Evolutionary conservation across 805 yeast species (phyloP), one percentile per base, ranked within the genome.

Genomic region (Starmerella apis): DNA sequence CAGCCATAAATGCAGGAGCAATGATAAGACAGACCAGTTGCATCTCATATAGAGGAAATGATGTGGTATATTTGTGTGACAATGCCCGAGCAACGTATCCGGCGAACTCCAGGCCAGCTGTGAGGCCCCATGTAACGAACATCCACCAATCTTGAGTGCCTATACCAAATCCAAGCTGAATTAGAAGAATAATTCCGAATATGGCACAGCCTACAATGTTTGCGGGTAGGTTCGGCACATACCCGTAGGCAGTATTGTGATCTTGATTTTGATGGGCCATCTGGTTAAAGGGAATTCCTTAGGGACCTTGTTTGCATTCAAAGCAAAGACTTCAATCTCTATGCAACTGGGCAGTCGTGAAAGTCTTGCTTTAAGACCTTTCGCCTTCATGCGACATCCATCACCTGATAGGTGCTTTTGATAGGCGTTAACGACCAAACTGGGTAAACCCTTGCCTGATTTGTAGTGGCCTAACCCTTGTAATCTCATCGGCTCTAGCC

Each of bases 1-100:
- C 95, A 84, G 84, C 82, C 41, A 83, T 69, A 63, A 86, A 82
- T 19, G 85, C 86, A 0, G 95, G 95, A 0, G 86, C 90, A 43
- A 86, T 65, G 0, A 90, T 84, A 49, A 86, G 67, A 59, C 80
- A 71, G 49, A 80, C 74, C 55, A 81, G 74, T 63, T 86, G 94
- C 58, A 80, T 65, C 38, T 82, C 60, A 60, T 72, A 86, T 25
- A 71, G 67, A 46, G 71, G 63, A 36, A 65, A 55, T 32, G 66
- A 59, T 14, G 54, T 33, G 2, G 64, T 61, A 22, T 57, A 51
- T 55, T 74, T 61, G 39, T 61, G 55, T 18, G 73, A 70, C 2
- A 80, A 71, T 48, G 74, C 56, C 48, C 95, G 67, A 3, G 80
- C 86, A 8, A 74, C 63, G 61, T 82, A 86, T 1, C 95, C 94